Conservation (phyloP, 2,329 filamentous ascomycete genomes). For the Davidsoniella neocaledoniae region DNA sequence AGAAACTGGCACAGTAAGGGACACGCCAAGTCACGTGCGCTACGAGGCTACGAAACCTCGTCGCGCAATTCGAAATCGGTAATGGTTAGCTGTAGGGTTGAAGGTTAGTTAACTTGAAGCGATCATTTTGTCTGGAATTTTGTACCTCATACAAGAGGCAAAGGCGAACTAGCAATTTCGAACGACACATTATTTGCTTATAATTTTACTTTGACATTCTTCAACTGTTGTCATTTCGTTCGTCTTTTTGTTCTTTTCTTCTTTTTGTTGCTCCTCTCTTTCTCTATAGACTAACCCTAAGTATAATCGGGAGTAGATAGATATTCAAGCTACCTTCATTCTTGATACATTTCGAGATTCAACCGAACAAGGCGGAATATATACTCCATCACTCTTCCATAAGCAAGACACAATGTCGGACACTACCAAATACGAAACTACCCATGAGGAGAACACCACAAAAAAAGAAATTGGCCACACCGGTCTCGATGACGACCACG, state of each 20-base stretch:
- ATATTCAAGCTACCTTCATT: background rate
- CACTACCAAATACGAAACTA: background rate
- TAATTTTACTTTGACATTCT: no score
- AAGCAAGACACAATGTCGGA: background rate
- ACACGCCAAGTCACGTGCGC: constrained; percentile 11
- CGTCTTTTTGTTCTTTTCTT: no score
- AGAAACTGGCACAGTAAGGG: background rate
- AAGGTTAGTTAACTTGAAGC: no score
- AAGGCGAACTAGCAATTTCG: no score
- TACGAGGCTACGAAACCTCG: constrained; percentile 1
- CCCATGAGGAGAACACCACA: background rate
- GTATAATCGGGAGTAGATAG: no score
- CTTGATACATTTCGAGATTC: background rate
- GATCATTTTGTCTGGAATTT: no score
- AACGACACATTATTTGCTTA: no score
- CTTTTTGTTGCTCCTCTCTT: no score
- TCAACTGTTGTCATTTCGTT: no score
- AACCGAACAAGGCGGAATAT: background rate
- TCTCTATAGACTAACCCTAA: no score
- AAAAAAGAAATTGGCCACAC: constrained; percentile 24
- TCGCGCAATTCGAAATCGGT: background rate
- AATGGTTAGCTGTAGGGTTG: no score
- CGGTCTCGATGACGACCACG: constrained; percentile 38
- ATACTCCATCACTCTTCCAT: background rate
- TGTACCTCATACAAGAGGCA: no score